A percentile compares a stretch with the other conserved stretches of the same genome.
These are phyloP conservation scores for Talaromyces sp. DNA, from an alignment of 2,329 filamentous ascomycete genomes.

Conservation along the genomic window DNA sequence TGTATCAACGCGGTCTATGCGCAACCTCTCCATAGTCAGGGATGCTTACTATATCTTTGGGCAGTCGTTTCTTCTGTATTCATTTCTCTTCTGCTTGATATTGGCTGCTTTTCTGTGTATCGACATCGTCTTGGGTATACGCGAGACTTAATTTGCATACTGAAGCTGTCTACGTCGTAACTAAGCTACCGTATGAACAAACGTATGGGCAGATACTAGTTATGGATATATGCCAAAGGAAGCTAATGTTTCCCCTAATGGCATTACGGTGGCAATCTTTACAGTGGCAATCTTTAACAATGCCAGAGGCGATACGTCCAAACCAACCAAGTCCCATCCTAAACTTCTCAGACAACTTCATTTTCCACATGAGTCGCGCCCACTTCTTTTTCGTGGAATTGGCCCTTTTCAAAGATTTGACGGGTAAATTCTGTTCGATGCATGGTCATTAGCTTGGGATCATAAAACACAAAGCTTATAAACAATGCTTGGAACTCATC, in stretches of 20 bases:
- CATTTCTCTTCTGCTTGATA: neutral
- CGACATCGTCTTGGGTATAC: neutral
- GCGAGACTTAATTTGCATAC: neutral
- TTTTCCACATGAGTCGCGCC: slow-evolving; percentile 5
- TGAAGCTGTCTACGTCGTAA: neutral
- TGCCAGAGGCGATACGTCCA: neutral
- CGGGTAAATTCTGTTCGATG: slow-evolving; percentile 6
- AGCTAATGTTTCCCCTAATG: neutral
- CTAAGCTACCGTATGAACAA: too few species aligned
- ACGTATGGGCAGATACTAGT: too few species aligned
- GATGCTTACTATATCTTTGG: neutral
- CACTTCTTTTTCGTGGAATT: slow-evolving; percentile 2
- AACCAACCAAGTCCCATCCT: neutral
- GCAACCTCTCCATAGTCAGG: neutral
- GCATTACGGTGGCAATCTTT: too few species aligned
- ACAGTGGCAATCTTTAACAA: neutral
- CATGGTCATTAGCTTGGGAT: neutral
- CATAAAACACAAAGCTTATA: neutral
- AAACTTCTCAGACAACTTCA: neutral
- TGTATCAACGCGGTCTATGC: slow-evolving; percentile 11
- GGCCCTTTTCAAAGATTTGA: neutral
- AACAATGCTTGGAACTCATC: neutral
- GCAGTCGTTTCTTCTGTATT: neutral
- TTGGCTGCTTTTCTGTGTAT: neutral
- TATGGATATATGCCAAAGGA: neutral